Evolutionary conservation across 2,329 filamentous ascomycete species (phyloP).

Genomic region (Neoarthrinium moseri): DNA sequence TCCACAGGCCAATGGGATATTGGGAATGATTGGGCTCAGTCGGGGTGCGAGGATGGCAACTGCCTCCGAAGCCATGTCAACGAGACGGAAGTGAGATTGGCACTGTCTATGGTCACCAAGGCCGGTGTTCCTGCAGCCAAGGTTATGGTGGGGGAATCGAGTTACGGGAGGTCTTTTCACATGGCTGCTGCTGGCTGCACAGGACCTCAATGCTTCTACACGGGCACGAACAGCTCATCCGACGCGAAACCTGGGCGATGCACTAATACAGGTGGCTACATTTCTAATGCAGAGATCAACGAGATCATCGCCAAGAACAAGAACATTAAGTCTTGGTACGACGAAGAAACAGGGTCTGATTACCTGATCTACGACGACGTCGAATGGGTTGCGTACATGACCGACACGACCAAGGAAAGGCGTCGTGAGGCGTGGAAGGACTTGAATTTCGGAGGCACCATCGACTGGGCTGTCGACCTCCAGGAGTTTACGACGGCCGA

Average conservation of each 20-base stretch:
- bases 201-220: conserved; percentile 23
- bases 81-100: conserved; percentile 21
- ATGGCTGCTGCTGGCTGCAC: conserved; percentile 30
- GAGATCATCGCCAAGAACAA: conserved; percentile 18
- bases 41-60: conserved; percentile 27
- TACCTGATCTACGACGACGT: not conserved
- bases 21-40: conserved; percentile 22
- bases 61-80: conserved; percentile 35
- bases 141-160: conserved; percentile 30
- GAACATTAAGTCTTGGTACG: not conserved
- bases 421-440: conserved; percentile 18
- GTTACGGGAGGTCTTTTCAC: conserved; percentile 33
- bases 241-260: not conserved
- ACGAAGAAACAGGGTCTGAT: not conserved
- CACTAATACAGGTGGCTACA: conserved; percentile 4
- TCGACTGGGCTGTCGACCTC: conserved; percentile 33
- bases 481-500: conserved; percentile 14
- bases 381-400: conserved; percentile 14
- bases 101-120: conserved; percentile 21
- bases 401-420: conserved; percentile 17
- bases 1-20: conserved; percentile 29
- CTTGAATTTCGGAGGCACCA: conserved; percentile 25
- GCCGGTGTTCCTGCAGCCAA: conserved; percentile 32
- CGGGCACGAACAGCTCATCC: not conserved
- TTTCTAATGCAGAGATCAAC: conserved; percentile 26